Evolutionary conservation across 78 protist species (phyloP).

Genomic region (Bigelowiella natans): DNA sequence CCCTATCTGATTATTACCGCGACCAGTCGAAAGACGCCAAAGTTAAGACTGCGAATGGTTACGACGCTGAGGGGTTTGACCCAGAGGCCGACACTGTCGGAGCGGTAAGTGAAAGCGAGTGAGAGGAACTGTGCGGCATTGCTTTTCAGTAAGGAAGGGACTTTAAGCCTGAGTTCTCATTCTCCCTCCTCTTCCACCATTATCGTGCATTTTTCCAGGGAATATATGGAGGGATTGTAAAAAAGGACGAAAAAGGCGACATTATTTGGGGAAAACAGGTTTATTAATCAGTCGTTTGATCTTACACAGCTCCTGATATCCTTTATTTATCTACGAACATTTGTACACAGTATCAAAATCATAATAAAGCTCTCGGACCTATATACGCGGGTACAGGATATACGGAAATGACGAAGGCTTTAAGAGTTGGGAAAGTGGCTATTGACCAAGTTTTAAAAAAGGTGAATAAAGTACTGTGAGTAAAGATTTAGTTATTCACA

Average conservation of each 20-base stretch:
- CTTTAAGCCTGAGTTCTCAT: too few species aligned
- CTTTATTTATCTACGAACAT: too few species aligned
- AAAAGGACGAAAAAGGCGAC: background rate
- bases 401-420: slow-evolving; percentile 13
- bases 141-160: too few species aligned
- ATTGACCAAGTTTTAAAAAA: background rate
- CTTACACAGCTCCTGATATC: too few species aligned
- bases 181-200: too few species aligned
- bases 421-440: background rate
- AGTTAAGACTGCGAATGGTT: background rate
- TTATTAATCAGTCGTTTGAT: too few species aligned
- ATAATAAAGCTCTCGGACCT: slow-evolving; percentile 17
- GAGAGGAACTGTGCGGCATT: too few species aligned
- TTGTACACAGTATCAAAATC: slow-evolving; percentile 16
- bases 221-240: slow-evolving; percentile 19
- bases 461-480: too few species aligned
- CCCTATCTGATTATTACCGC: background rate
- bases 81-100: slow-evolving; percentile 20
- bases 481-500: too few species aligned
- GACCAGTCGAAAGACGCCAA: background rate
- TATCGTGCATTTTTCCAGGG: too few species aligned
- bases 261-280: background rate
- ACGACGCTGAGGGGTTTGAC: slow-evolving; percentile 25
- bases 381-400: slow-evolving; percentile 17
- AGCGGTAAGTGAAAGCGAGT: too few species aligned